A percentile compares a stretch with the other conserved stretches of the same genome.
These are phyloP conservation scores for Auriscalpium vulgare DNA, from an alignment of 768 basidiomycete species.

Conservation along the genomic window DNA sequence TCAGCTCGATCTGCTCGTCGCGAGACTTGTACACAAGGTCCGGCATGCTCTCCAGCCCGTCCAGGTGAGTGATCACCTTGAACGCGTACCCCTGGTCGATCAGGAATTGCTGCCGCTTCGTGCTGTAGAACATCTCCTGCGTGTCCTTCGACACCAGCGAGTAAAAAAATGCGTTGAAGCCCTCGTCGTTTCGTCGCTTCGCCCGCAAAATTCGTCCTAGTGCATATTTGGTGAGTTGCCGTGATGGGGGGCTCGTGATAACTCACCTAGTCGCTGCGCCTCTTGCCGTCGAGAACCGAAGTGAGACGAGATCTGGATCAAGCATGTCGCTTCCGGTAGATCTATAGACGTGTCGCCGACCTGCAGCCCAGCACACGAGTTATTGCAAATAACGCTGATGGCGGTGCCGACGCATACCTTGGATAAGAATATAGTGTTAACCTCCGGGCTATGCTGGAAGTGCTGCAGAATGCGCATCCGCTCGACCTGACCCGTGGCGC, in stretches of 20 bases:
- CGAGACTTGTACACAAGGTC: constrained; percentile 88
- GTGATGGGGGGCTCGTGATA: not conserved
- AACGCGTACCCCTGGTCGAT: constrained; percentile 99
- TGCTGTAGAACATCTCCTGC: constrained; percentile 99
- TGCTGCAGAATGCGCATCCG: constrained; percentile 90
- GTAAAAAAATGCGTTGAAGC: constrained; percentile 99
- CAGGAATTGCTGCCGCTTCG: constrained; percentile 96
- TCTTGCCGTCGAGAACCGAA: constrained; percentile 98
- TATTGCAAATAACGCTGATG: constrained; percentile 10
- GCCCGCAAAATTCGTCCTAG: constrained; percentile 92
- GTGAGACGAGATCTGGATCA: constrained; percentile 99
- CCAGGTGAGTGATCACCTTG: constrained; percentile 97
- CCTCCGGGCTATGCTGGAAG: constrained; percentile 91
- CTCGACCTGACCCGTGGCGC: constrained; percentile 89
- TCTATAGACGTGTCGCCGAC: constrained; percentile 99
- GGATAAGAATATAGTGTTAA: constrained; percentile 98
- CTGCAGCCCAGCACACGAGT: constrained; percentile 28
- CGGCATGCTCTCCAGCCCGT: constrained; percentile 79
- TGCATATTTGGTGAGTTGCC: constrained; percentile 2
- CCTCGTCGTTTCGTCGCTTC: constrained; percentile 96
- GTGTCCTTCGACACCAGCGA: constrained; percentile 98
- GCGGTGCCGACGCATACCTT: constrained; percentile 43
- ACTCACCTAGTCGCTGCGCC: constrained; percentile 84
- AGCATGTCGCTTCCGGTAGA: constrained; percentile 95
- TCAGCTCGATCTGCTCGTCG: constrained; percentile 92